A percentile compares a stretch with the other conserved stretches of the same genome.
Evolutionary conservation across 2,329 filamentous ascomycete genomes (phyloP).

Genomic region (Pyrenophora tritici-repentis): DNA sequence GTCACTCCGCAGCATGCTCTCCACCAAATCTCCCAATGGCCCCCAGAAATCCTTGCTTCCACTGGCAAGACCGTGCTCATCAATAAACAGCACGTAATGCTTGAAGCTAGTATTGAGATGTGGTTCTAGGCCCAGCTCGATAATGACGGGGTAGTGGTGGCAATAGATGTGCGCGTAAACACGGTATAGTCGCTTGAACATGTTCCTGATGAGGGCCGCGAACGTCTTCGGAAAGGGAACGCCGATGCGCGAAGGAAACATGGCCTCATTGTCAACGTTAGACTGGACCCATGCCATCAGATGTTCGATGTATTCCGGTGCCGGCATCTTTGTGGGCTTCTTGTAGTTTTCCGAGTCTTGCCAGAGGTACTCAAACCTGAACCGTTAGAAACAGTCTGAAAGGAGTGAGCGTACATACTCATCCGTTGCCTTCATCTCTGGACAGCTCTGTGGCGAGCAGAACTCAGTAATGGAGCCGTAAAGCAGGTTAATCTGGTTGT

Average conservation of each 20-base stretch:
- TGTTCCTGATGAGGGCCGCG: constrained; percentile 90
- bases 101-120: constrained; percentile 99
- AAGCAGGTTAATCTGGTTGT: constrained; percentile 99
- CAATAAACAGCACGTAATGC: constrained; percentile 98
- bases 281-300: constrained; percentile 96
- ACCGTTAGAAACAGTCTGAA: constrained; percentile 7
- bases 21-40: constrained; percentile 90
- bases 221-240: constrained; percentile 94
- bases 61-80: constrained; percentile 89
- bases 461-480: constrained; percentile 99
- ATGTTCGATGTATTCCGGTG: constrained; percentile 96
- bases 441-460: constrained; percentile 94
- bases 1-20: constrained; percentile 96
- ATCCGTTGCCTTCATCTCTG: constrained; percentile 99
- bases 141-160: constrained; percentile 95
- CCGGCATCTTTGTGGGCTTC: constrained; percentile 95
- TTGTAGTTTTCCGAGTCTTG: constrained; percentile 95
- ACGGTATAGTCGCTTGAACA: constrained; percentile 99
- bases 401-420: constrained; percentile 62
- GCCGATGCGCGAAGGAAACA: constrained; percentile 93
- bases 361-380: constrained; percentile 97
- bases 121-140: constrained; percentile 91
- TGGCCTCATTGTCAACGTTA: constrained; percentile 91
- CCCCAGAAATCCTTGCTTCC: constrained; percentile 95
- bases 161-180: constrained; percentile 98